Evolutionary conservation across 257 asterid species (phyloP).

Genomic region (Primulina eburnea): DNA sequence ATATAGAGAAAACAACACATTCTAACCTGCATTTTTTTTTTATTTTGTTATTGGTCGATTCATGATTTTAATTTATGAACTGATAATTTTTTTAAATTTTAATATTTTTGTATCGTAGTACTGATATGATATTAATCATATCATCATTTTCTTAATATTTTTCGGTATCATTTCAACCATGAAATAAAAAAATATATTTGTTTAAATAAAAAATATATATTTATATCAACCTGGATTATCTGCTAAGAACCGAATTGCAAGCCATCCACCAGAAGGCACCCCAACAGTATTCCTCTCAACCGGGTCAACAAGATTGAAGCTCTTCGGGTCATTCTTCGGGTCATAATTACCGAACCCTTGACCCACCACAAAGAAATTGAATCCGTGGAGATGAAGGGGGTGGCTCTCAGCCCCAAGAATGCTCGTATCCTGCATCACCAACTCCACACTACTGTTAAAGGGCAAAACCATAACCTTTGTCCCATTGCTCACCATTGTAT

Average conservation of each 20-base stretch:
- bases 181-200: too few relatives aligned
- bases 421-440: slow-evolving; percentile 44
- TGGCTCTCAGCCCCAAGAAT: slow-evolving; percentile 43
- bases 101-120: too few relatives aligned
- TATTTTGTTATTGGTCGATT: too few relatives aligned
- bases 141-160: too few relatives aligned
- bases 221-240: slow-evolving; percentile 34
- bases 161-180: too few relatives aligned
- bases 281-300: slow-evolving; percentile 40
- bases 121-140: too few relatives aligned
- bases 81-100: too few relatives aligned
- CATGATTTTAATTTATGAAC: too few relatives aligned
- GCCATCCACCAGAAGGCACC: slow-evolving; percentile 53
- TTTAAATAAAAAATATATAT: too few relatives aligned
- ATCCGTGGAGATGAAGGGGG: slow-evolving; percentile 54
- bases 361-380: slow-evolving; percentile 42
- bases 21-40: too few relatives aligned
- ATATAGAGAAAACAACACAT: too few relatives aligned
- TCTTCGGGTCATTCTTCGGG: slow-evolving; percentile 31
- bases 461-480: slow-evolving; percentile 29
- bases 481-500: slow-evolving; percentile 30
- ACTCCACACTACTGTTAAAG: slow-evolving; percentile 37
- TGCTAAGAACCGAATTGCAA: slow-evolving; percentile 45
- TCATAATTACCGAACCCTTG: slow-evolving; percentile 46
- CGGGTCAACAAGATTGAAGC: slow-evolving; percentile 48